Evolutionary conservation across 805 yeast species (phyloP), one percentile per base, ranked within the genome.

Genomic region (Barnettozyma vustinii): DNA sequence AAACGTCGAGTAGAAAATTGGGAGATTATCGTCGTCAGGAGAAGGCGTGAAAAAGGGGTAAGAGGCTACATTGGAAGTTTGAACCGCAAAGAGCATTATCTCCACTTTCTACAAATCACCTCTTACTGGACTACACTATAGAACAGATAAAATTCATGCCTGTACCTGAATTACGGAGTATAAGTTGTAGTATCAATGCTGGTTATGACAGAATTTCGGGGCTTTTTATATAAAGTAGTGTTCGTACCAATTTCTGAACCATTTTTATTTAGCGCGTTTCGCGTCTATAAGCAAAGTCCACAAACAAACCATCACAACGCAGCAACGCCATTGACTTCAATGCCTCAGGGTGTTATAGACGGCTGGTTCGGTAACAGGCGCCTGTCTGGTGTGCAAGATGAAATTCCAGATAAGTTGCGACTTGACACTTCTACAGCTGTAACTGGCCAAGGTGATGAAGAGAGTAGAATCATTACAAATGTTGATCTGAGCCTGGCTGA

Each of bases 281-380:
- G 37, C 37, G 44, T 42, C 37, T 19, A 13, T 12, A 41, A 6
- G n/a, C 12, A 27, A 42, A 18, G 25, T 16, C n/a, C 10, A 30
- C 23, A 41, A 18, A 26, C n/a, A 16, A 10, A 37, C 5, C 18
- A 15, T 9, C 41, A 13, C 2, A 37, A 16, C 10, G 37, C n/a
- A 15, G 10, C 27, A 42, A 20, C 21, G 33, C 19, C 32, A 18
- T 44, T 32, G 9, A 27, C 8, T 6, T 36, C 15, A 8, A 42
- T 47, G 49, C 35, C 46, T n/a, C 49, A 42, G 27, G 46, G 49
- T 5, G 49, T 15, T n/a, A 18, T 47, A 13, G 49, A 40, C n/a
- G 23, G 43, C 18, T 40, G 43, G 43, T 27, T 40, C 9, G 32
- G 35, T n/a, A 21, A 23, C 30, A 20, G 42, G 42, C 16, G 16